Evolutionary conservation across 2,329 filamentous ascomycete species (phyloP).

Genomic region (Pseudogymnoascus sp.): DNA sequence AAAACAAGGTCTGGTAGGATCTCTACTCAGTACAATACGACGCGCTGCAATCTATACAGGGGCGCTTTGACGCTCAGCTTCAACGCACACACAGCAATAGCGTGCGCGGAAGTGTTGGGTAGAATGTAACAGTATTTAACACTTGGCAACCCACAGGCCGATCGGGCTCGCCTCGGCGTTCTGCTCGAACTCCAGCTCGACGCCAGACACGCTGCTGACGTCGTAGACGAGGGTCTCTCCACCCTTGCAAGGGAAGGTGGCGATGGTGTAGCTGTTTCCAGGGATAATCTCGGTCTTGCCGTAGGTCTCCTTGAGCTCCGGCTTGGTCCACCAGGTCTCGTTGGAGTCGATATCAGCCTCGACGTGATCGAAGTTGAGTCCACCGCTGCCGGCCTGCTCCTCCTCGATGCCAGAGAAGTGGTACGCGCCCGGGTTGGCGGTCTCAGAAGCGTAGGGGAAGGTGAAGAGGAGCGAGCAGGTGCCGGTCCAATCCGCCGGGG

Average conservation of each 20-base stretch:
- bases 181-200: slow-evolving; percentile 25
- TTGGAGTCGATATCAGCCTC: slow-evolving; percentile 15
- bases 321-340: slow-evolving; percentile 17
- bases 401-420: slow-evolving; percentile 25
- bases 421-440: slow-evolving; percentile 18
- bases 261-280: slow-evolving; percentile 25
- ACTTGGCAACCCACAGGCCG: slow-evolving; percentile 19
- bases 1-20: not conserved
- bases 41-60: slow-evolving; percentile 5
- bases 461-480: slow-evolving; percentile 26
- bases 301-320: slow-evolving; percentile 18
- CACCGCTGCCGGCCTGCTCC: slow-evolving; percentile 21
- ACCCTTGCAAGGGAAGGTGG: slow-evolving; percentile 20
- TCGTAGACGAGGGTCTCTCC: slow-evolving; percentile 17
- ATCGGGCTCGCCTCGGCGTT: slow-evolving; percentile 18
- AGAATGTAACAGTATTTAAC: not conserved
- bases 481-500: slow-evolving; percentile 20
- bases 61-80: not conserved
- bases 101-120: not conserved
- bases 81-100: not conserved
- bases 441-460: slow-evolving; percentile 23
- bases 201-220: slow-evolving; percentile 19
- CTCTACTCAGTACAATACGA: not conserved
- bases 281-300: slow-evolving; percentile 25
- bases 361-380: slow-evolving; percentile 23